Conservation (phyloP, 208 protist genomes). For the Cochliopodium minus region DNA sequence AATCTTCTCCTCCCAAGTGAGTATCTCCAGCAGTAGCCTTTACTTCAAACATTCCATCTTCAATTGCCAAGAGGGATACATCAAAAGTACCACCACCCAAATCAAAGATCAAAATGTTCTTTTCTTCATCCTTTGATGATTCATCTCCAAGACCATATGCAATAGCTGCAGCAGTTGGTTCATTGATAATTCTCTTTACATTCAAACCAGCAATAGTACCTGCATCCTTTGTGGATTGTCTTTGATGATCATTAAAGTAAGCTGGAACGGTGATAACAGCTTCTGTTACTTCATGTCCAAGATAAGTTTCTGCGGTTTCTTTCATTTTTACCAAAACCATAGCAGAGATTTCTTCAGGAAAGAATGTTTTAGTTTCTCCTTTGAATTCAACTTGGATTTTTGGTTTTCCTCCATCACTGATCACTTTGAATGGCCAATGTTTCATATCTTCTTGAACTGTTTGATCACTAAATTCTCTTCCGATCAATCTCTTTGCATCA, state of each 20-base stretch:
- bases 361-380: slow-evolving; percentile 47
- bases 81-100: slow-evolving; percentile 75
- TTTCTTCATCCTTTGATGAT: slow-evolving; percentile 28
- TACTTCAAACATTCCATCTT: slow-evolving; percentile 96
- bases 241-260: slow-evolving; percentile 90
- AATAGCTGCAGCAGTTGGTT: slow-evolving; percentile 75
- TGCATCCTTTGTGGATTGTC: slow-evolving; percentile 91
- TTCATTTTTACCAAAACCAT: slow-evolving; percentile 82
- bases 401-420: slow-evolving; percentile 43
- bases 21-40: slow-evolving; percentile 96
- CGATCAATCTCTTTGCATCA: slow-evolving; percentile 66
- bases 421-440: slow-evolving; percentile 67
- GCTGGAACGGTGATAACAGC: slow-evolving; percentile 86
- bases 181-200: slow-evolving; percentile 76
- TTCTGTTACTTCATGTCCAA: slow-evolving; percentile 68
- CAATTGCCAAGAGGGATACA: slow-evolving; percentile 81
- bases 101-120: slow-evolving; percentile 62
- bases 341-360: slow-evolving; percentile 69
- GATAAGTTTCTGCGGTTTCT: slow-evolving; percentile 75
- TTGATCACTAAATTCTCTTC: slow-evolving; percentile 63
- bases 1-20: slow-evolving; percentile 97
- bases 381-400: slow-evolving; percentile 39
- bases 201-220: slow-evolving; percentile 75
- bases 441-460: slow-evolving; percentile 81
- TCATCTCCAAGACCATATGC: slow-evolving; percentile 78